Evolutionary conservation across 2,329 filamentous ascomycete species (phyloP).

Genomic region (Exophiala spinifera): DNA sequence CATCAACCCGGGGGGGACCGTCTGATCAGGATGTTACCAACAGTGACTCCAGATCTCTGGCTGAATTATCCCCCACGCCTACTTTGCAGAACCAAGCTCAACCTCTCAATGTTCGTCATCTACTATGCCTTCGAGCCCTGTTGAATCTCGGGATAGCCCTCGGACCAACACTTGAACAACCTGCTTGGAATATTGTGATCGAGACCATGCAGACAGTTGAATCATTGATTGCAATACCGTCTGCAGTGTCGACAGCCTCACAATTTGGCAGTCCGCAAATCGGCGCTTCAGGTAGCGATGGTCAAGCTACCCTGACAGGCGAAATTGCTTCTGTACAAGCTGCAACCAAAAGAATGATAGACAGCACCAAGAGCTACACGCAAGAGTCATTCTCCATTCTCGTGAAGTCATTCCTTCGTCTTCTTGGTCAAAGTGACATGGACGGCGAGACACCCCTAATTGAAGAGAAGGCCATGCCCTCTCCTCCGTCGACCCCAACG

Average conservation of each 20-base stretch:
- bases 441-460: slow-evolving; percentile 42
- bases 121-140: slow-evolving; percentile 83
- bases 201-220: slow-evolving; percentile 93
- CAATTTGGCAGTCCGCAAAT: slow-evolving; percentile 27
- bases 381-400: slow-evolving; percentile 77
- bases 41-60: slow-evolving; percentile 13
- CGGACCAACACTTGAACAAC: slow-evolving; percentile 76
- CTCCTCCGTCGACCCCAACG: slow-evolving; percentile 41
- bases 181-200: slow-evolving; percentile 81
- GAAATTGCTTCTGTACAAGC: slow-evolving; percentile 88
- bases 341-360: slow-evolving; percentile 79
- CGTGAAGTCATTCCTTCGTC: slow-evolving; percentile 20
- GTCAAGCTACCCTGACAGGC: slow-evolving; percentile 63
- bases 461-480: slow-evolving; percentile 5
- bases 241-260: slow-evolving; percentile 31
- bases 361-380: slow-evolving; percentile 88
- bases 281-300: slow-evolving; percentile 31
- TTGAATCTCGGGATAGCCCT: slow-evolving; percentile 94
- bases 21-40: slow-evolving; percentile 7
- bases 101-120: slow-evolving; percentile 78
- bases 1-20: neutral
- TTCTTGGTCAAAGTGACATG: slow-evolving; percentile 26
- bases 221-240: slow-evolving; percentile 65
- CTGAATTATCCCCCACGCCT: slow-evolving; percentile 16
- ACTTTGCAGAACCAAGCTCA: slow-evolving; percentile 44